Evolutionary conservation across 306 rosid species (phyloP), one percentile per base, ranked within the genome.

Genomic region (Fragaria vesca): DNA sequence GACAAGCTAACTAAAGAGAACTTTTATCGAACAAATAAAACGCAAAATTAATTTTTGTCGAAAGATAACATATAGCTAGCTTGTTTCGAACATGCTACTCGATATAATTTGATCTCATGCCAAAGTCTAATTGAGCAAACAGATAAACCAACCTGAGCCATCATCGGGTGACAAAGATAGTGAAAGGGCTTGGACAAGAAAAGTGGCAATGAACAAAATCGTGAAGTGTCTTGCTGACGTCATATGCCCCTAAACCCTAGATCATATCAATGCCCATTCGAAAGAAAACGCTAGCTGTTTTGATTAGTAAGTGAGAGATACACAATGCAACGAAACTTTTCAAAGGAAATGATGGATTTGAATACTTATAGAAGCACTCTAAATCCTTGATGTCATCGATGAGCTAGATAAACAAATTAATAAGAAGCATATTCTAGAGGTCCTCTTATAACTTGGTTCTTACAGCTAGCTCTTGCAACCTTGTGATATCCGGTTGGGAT

Each of bases 301-400:
- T 3, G 13, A 30, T 40, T 3, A 43, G 43, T 70, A 5, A 30
- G 28, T 10, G 75, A 60, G 69, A 43, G 18, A 18, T 20, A 40
- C 26, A 30, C 40, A 46, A 62, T 75, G 66, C 9, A 34, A 52
- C 75, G 77, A 87, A 89, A 66, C 1, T 80, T 85, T 84, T 72
- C 40, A 5, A 5, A 12, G 26, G 63, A 52, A 78, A 1, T 1
- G 24, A 28, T 10, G 76, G 61, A 54, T 34, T 32, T 58, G 42
- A 24, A 73, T 38, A 78, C 12, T 79, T 87, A 87, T 85, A 90
- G 47, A 9, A 28, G 16, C 30, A 1, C 12, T 45, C 15, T 2
- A 47, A 20, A 30, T 78, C 85, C 26, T 86, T 38, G 90, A 0
- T 0, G 0, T 1, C 6, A 72, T 16, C 93, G 89, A 66, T 6